phyloP scores from a whole-genome alignment of 1,139 yeast species.

The Candida sojae region DNA sequence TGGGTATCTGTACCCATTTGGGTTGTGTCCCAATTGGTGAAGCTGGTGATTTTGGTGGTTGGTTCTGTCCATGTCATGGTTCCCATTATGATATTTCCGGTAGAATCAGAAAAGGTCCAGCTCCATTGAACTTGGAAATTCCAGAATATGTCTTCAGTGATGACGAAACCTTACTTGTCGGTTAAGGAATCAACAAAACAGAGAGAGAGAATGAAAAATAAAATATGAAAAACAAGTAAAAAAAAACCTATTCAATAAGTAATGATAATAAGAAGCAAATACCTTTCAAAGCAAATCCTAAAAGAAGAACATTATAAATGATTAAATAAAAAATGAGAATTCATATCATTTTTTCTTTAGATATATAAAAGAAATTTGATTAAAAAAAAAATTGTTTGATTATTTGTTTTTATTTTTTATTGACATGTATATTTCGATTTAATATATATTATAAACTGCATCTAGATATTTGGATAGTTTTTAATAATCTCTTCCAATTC shows the following conservation, averaged over 20 bases:
- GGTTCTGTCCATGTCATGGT: conserved; percentile 99
- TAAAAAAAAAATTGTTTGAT: neutral
- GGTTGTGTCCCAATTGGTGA: conserved; percentile 99
- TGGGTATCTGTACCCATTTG: conserved; percentile 99
- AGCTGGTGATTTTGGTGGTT: conserved; percentile 99
- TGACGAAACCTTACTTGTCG: conserved; percentile 78
- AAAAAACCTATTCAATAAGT: conserved; percentile 1
- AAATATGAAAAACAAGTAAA: neutral
- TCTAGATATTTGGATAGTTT: conserved; percentile 12
- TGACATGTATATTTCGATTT: conserved; percentile 11
- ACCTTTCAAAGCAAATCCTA: neutral
- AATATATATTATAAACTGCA: conserved; percentile 16
- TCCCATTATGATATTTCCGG: conserved; percentile 99
- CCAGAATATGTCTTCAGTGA: conserved; percentile 86
- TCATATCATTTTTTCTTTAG: neutral
- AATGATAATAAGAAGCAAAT: conserved; percentile 3
- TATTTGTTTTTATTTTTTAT: neutral
- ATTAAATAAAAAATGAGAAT: neutral
- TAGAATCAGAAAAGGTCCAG: conserved; percentile 99
- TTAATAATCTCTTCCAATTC: conserved; percentile 27
- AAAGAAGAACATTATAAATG: neutral
- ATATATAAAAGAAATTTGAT: neutral
- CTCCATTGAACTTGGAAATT: conserved; percentile 97
- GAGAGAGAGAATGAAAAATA: conserved; percentile 6
- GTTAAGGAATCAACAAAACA: conserved; percentile 23